These are phyloP conservation scores for Rhynchospora breviuscula DNA, from an alignment of 176 grass and related monocot genomes.

Conservation along the genomic window DNA sequence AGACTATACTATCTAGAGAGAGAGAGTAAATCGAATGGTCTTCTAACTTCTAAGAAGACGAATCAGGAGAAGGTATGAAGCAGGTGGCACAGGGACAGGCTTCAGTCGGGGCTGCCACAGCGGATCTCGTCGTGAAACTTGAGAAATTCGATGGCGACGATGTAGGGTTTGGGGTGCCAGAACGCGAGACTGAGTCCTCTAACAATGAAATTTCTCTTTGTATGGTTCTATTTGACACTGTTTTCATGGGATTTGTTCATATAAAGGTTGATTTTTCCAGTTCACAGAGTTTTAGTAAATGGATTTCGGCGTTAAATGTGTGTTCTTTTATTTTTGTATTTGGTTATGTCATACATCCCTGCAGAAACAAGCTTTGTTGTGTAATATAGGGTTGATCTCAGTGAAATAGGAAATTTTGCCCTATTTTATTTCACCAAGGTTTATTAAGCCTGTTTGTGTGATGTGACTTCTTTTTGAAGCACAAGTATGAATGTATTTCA, in stretches of 20 bases:
- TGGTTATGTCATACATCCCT: background rate
- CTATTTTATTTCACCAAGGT: background rate
- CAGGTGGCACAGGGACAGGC: background rate
- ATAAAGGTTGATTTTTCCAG: background rate
- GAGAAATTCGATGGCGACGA: background rate
- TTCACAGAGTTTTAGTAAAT: background rate
- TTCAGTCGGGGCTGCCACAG: background rate
- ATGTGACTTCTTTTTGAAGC: background rate
- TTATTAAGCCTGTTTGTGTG: slow-evolving; percentile 13
- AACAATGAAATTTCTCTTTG: background rate
- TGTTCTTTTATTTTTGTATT: background rate
- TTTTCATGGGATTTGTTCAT: background rate
- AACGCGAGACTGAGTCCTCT: background rate
- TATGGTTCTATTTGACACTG: background rate
- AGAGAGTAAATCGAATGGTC: background rate
- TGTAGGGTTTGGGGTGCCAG: background rate
- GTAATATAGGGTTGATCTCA: background rate
- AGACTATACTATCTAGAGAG: background rate
- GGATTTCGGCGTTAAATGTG: background rate
- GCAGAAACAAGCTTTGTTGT: background rate
- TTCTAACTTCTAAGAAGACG: background rate
- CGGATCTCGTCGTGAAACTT: background rate
- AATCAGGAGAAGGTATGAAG: background rate
- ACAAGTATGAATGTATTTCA: background rate
- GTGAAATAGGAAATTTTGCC: background rate